Percentiles rank a stretch among this genome's conserved stretches.
Evolutionary conservation across 768 basidiomycete species (phyloP).

Genomic region (Suillus luteus): DNA sequence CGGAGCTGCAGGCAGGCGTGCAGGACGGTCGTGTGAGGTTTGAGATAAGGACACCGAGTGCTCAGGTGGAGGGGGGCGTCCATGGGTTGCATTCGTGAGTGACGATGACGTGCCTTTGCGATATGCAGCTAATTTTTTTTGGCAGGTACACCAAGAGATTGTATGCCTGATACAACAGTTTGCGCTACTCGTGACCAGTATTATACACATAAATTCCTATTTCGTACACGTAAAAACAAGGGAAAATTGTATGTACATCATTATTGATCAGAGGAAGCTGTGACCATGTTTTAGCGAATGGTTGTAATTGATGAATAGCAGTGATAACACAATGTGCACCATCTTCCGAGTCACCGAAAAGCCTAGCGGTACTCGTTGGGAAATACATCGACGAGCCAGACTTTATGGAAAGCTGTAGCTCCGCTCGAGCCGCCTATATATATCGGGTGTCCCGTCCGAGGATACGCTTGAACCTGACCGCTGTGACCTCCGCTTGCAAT

Average conservation of each 20-base stretch:
- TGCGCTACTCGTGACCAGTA: not conserved
- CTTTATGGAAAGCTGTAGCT: no score
- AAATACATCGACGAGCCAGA: no score
- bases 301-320: not conserved
- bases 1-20: slow-evolving; percentile 68
- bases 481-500: no score
- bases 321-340: no score
- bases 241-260: slow-evolving; percentile 5
- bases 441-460: no score
- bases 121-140: slow-evolving; percentile 7
- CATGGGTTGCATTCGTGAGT: slow-evolving; percentile 94
- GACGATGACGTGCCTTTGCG: slow-evolving; percentile 14
- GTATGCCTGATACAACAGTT: slow-evolving; percentile 38
- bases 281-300: not conserved
- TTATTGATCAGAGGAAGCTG: not conserved
- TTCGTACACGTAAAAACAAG: slow-evolving; percentile 1
- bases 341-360: no score
- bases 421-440: no score
- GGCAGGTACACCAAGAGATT: slow-evolving; percentile 59
- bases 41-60: slow-evolving; percentile 91
- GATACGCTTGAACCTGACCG: no score
- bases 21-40: slow-evolving; percentile 72
- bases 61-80: slow-evolving; percentile 94
- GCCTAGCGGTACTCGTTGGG: no score
- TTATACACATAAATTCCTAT: not conserved